Evolutionary conservation across 345 rosid species (phyloP).

Genomic region (Camelina hispida): DNA sequence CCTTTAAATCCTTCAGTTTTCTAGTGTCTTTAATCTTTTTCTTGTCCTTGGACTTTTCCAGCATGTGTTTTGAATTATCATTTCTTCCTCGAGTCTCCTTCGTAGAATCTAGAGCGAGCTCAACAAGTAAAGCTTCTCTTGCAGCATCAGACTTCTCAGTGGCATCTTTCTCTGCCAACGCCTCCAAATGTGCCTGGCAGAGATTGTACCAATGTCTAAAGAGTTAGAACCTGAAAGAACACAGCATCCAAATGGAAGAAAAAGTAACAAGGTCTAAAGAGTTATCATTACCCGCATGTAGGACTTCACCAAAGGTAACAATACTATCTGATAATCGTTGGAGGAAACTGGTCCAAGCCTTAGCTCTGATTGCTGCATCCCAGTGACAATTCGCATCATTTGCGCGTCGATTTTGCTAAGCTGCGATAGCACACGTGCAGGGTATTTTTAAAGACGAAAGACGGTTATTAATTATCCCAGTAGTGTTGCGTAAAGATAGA

Average conservation of each 20-base stretch:
- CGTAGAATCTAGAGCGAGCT: constrained; percentile 87
- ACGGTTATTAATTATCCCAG: background rate
- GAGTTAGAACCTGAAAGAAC: constrained; percentile 15
- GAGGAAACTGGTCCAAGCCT: constrained; percentile 76
- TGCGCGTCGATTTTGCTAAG: constrained; percentile 80
- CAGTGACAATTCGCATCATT: constrained; percentile 67
- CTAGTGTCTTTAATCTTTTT: constrained; percentile 71
- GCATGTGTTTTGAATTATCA: constrained; percentile 58
- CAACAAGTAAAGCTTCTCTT: constrained; percentile 86
- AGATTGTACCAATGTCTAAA: background rate
- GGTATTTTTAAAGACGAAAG: constrained; percentile 9
- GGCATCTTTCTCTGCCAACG: constrained; percentile 91
- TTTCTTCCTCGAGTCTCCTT: constrained; percentile 64
- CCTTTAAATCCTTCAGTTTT: constrained; percentile 80
- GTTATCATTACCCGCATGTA: constrained; percentile 74
- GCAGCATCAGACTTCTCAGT: constrained; percentile 97
- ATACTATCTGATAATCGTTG: constrained; percentile 64
- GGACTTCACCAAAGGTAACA: constrained; percentile 75
- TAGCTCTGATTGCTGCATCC: constrained; percentile 83
- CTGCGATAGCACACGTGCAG: constrained; percentile 53
- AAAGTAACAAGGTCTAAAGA: constrained; percentile 19
- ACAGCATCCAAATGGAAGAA: constrained; percentile 12
- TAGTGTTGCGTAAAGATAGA: constrained; percentile 32
- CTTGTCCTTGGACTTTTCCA: constrained; percentile 81
- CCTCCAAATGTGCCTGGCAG: constrained; percentile 77